Base-by-base conservation (phyloP, 345 rosid genomes). In the Geranium brycei region DNA sequence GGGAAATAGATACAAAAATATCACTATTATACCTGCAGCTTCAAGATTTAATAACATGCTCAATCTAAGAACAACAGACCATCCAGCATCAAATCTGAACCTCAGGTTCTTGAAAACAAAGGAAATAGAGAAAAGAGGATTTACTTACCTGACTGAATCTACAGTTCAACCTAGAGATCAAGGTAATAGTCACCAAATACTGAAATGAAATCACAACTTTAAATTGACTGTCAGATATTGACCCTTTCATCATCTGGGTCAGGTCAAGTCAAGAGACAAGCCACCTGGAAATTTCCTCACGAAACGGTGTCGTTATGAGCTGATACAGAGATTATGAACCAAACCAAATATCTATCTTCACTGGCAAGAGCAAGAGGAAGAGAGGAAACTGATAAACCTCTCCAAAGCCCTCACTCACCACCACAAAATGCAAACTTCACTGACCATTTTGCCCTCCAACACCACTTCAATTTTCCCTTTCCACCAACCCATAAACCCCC, bases 391-490 rank as follows among this genome's bases (percentile, higher is more conserved):
- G 58, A 41, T 62, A 73, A 75, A 62, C 69, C 77, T 64, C 72
- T 62, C 60, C 30, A 71, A 70, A 70, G 23, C 74, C 76, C 71
- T 40, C 4, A 19, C 53, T 47, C 30, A 7, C 16, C 41, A 14
- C 57, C 5, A 41, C 32, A 40, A n/a, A 15, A 84, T 84, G 89
- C 87, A 75, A 63, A 58, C 71, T 6, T 73, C 74, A 63, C 63
- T 79, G 17, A 69, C 79, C 64, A 59, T 68, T 59, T 67, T 72
- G 19, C 75, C 84, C 57, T 68, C 81, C 57, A 76, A 73, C 55
- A 15, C 64, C 71, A 82, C 79, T 0, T 69, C 74, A 60, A 40
- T 79, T 57, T 73, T 72, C 76, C 82, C 86, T 18, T 69, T 73
- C 58, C 67, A 66, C 67, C 71, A 60, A 62, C 70, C 65, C 75